A percentile compares a stretch with the other conserved stretches of the same genome.
Evolutionary conservation across 1,284 basidiomycete genomes (phyloP).

Genomic region (Bjerkandera adusta): DNA sequence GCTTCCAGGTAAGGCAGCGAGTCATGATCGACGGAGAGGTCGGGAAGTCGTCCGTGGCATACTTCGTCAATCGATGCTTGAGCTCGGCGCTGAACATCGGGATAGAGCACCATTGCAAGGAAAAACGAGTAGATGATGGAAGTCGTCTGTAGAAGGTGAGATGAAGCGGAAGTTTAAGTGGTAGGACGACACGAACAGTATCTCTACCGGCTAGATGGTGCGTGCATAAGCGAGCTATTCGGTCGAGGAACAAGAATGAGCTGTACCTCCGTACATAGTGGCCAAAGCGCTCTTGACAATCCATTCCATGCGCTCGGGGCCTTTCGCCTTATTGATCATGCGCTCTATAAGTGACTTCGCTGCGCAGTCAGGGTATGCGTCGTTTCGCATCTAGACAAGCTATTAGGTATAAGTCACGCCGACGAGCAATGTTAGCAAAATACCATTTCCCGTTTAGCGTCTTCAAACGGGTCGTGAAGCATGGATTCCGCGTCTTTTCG

Average conservation of each 20-base stretch:
- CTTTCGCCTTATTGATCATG: slow-evolving; percentile 2
- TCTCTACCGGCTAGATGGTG: too few species aligned
- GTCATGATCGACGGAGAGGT: slow-evolving; percentile 33
- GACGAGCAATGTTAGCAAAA: too few species aligned
- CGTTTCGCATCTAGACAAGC: too few species aligned
- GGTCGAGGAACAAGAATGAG: too few species aligned
- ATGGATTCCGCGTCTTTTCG: background rate
- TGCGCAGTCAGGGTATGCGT: background rate
- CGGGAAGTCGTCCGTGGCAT: slow-evolving; percentile 37
- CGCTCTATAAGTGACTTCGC: slow-evolving; percentile 1
- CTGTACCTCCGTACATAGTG: slow-evolving; percentile 12
- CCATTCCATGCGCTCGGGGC: slow-evolving; percentile 5
- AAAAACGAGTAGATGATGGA: slow-evolving; percentile 39
- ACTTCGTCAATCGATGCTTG: slow-evolving; percentile 41
- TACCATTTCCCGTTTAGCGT: too few species aligned
- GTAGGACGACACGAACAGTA: too few species aligned
- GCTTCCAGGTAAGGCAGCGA: slow-evolving; percentile 39
- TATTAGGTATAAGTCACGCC: too few species aligned
- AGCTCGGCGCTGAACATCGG: slow-evolving; percentile 34
- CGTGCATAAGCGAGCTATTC: too few species aligned
- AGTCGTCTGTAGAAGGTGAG: too few species aligned
- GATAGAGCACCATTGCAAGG: slow-evolving; percentile 38
- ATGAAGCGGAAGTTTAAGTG: too few species aligned
- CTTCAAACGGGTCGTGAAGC: too few species aligned
- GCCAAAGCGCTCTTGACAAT: background rate